Percentiles rank a stretch among this genome's conserved stretches.
phyloP scores from a whole-genome alignment of 2,329 filamentous ascomycete genomes.

The Phaeosphaeria sp. region DNA sequence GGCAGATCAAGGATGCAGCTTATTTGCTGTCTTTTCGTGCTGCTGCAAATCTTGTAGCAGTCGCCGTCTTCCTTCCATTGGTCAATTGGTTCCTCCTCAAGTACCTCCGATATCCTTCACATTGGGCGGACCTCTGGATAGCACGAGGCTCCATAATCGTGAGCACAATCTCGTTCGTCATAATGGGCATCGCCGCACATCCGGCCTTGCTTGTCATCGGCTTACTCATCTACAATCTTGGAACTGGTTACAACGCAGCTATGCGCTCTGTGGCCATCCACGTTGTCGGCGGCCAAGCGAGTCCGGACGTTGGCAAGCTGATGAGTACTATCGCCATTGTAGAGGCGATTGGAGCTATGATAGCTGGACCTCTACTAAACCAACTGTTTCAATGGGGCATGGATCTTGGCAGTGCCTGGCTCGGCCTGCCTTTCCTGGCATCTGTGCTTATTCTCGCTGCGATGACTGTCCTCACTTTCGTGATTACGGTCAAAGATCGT shows the following conservation, averaged over 20 bases:
- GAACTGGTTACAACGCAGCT: conserved; percentile 56
- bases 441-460: conserved; percentile 31
- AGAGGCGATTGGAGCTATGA: conserved; percentile 55
- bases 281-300: conserved; percentile 54
- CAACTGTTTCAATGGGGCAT: conserved; percentile 56
- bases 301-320: conserved; percentile 54
- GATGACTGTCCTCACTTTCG: conserved; percentile 36
- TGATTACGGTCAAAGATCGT: conserved; percentile 33
- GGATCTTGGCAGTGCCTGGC: conserved; percentile 54
- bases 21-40: conserved; percentile 56
- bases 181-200: conserved; percentile 55
- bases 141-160: conserved; percentile 55
- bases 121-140: conserved; percentile 55
- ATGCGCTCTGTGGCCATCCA: conserved; percentile 58
- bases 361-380: conserved; percentile 56
- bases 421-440: conserved; percentile 54
- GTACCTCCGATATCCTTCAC: conserved; percentile 44
- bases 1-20: conserved; percentile 53
- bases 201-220: conserved; percentile 53
- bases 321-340: conserved; percentile 59
- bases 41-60: conserved; percentile 55
- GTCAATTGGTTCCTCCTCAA: conserved; percentile 49
- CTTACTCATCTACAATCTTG: conserved; percentile 56
- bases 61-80: conserved; percentile 55
- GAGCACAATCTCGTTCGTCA: conserved; percentile 53